Evolutionary conservation across 805 yeast genomes (phyloP), one percentile per base, ranked within the genome.

Genomic region (Yarrowia deformans): DNA sequence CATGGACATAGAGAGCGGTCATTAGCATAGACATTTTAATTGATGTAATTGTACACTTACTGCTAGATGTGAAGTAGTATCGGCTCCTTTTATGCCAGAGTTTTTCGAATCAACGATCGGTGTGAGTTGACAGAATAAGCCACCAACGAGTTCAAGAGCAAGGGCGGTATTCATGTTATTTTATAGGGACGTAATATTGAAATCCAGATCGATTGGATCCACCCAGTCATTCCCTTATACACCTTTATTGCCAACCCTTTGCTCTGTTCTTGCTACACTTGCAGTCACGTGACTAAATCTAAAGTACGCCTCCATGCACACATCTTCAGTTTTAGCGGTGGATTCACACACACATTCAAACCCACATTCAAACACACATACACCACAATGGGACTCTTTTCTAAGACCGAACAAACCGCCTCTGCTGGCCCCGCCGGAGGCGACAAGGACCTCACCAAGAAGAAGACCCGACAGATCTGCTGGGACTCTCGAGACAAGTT

Each of bases 401-500:
- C 56, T n/a, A 45, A 60, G 45, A 46, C 55, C 19, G 66, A 60
- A 60, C 52, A 45, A 45, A n/a, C 66, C 42, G 49, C 29, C 8
- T 32, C 64, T n/a, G 34, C 13, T n/a, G 66, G 66, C 66, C 66
- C 66, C 66, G 66, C 66, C 9, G 66, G 66, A 29, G 66, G 66
- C 14, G 52, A 43, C 49, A 60, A 60, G 52, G 82, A 79, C 43
- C 79, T 82, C 69, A 83, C 83, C 43, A 86, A 86, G 75, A 87
- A 93, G 74, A 79, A 85, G 35, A 86, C 88, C 72, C 85, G 98
- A 72, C 84, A 86, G 75, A 81, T 82, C 70, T 94, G 99, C 81
- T 95, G 98, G 98, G 94, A 88, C 64, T 83, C 94, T 8, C 85
- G 99, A 70, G 99, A 94, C 75, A 74, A 74, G 49, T 93, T 85